phyloP scores from a whole-genome alignment of 1,284 basidiomycete genomes.

The Malassezia obtusa region DNA sequence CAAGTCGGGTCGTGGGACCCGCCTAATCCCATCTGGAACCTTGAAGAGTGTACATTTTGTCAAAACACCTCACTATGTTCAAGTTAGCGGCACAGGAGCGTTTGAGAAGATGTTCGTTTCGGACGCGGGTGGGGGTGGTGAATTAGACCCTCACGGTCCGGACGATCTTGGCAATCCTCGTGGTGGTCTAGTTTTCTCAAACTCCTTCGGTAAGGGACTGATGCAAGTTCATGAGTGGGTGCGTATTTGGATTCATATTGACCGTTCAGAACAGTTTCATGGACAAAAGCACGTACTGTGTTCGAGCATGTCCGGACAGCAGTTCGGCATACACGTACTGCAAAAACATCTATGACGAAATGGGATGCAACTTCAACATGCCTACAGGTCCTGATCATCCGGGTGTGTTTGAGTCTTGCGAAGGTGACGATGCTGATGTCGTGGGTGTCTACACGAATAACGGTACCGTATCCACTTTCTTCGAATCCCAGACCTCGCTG shows the following conservation, averaged over 20 bases:
- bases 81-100: conserved; percentile 36
- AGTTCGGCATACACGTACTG: conserved; percentile 29
- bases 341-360: conserved; percentile 41
- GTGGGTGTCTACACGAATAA: conserved; percentile 32
- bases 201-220: conserved; percentile 24
- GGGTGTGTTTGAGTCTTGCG: conserved; percentile 35
- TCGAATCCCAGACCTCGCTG: conserved; percentile 25
- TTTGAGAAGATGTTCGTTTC: conserved; percentile 30
- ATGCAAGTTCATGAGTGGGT: conserved; percentile 32
- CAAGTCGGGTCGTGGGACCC: conserved; percentile 37
- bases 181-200: conserved; percentile 40
- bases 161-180: conserved; percentile 38
- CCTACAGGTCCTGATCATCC: conserved; percentile 27
- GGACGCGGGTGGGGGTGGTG: conserved; percentile 32
- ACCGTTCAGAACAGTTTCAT: conserved; percentile 23
- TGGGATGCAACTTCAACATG: conserved; percentile 42
- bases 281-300: conserved; percentile 34
- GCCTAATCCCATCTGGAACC: conserved; percentile 43
- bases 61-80: conserved; percentile 36
- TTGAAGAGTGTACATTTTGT: conserved; percentile 42
- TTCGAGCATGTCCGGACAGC: conserved; percentile 37
- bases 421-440: conserved; percentile 27
- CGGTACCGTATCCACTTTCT: conserved; percentile 27
- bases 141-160: conserved; percentile 42
- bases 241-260: neutral